These are phyloP conservation scores for Trichoderma brevicompactum DNA, from an alignment of 2,329 filamentous ascomycete species.

Conservation along the genomic window DNA sequence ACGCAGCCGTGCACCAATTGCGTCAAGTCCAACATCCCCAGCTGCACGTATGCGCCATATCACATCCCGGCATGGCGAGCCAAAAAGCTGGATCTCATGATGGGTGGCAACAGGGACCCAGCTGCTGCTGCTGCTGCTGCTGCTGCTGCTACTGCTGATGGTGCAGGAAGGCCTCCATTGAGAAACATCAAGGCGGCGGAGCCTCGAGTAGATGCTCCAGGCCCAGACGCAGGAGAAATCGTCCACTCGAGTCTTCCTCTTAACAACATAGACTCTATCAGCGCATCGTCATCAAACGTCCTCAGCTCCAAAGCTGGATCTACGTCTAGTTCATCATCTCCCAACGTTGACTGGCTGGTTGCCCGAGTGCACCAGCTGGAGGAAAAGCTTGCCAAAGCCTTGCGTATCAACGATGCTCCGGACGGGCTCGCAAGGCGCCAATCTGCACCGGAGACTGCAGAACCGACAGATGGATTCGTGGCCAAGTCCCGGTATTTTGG, in stretches of 20 bases:
- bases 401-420: slow-evolving; percentile 34
- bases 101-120: background rate
- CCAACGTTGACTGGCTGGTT: slow-evolving; percentile 42
- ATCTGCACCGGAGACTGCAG: slow-evolving; percentile 21
- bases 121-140: background rate
- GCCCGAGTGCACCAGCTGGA: slow-evolving; percentile 50
- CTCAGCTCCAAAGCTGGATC: slow-evolving; percentile 38
- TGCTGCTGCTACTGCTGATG: no score
- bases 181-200: slow-evolving; percentile 17
- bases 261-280: background rate
- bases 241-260: background rate
- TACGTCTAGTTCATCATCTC: slow-evolving; percentile 32
- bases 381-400: slow-evolving; percentile 44
- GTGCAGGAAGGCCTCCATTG: background rate
- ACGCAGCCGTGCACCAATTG: slow-evolving; percentile 64
- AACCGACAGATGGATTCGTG: slow-evolving; percentile 42
- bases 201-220: background rate
- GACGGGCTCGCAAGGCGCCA: slow-evolving; percentile 26
- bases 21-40: slow-evolving; percentile 56
- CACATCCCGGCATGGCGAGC: slow-evolving; percentile 40
- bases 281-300: slow-evolving; percentile 34
- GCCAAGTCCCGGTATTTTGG: slow-evolving; percentile 53
- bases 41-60: slow-evolving; percentile 56
- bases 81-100: slow-evolving; percentile 31
- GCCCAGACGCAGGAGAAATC: background rate